Conservation (phyloP, 441 rosid genomes). For the Arabidopsis hybrid region DNA sequence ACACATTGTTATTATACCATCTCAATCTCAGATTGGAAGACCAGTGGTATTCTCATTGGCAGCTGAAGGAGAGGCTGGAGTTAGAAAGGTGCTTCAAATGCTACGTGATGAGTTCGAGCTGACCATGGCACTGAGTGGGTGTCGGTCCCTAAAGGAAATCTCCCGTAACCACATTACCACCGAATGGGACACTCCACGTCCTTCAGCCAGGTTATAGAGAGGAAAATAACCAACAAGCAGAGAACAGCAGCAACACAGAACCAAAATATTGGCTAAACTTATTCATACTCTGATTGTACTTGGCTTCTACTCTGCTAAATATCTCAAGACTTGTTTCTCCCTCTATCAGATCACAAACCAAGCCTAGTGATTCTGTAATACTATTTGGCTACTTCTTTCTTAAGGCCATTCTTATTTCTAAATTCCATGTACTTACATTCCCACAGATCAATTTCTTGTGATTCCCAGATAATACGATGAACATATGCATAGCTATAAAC, state of each 20-base stretch:
- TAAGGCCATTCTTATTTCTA: background rate
- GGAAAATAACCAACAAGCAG: background rate
- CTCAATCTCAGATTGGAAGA: slow-evolving; percentile 52
- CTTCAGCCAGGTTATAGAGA: slow-evolving; percentile 59
- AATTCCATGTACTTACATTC: background rate
- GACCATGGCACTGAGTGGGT: slow-evolving; percentile 95
- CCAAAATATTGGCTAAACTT: slow-evolving; percentile 5
- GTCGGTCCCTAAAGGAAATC: slow-evolving; percentile 84
- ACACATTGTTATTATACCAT: background rate
- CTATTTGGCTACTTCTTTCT: slow-evolving; percentile 9
- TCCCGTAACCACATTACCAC: slow-evolving; percentile 76
- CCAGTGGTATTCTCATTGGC: slow-evolving; percentile 92
- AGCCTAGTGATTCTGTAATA: no score
- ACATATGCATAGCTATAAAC: background rate
- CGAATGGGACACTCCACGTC: slow-evolving; percentile 77
- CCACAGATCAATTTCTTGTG: background rate
- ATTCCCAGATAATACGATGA: slow-evolving; percentile 6
- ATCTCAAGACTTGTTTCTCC: slow-evolving; percentile 32
- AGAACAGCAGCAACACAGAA: slow-evolving; percentile 9
- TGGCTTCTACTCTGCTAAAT: slow-evolving; percentile 8
- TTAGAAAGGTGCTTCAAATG: slow-evolving; percentile 87
- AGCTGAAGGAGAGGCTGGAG: slow-evolving; percentile 90
- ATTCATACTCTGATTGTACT: slow-evolving; percentile 10
- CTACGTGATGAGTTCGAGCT: slow-evolving; percentile 91
- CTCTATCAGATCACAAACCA: background rate